Base-by-base conservation (phyloP, 2,329 filamentous ascomycete species). In the Penicillium sp. region DNA sequence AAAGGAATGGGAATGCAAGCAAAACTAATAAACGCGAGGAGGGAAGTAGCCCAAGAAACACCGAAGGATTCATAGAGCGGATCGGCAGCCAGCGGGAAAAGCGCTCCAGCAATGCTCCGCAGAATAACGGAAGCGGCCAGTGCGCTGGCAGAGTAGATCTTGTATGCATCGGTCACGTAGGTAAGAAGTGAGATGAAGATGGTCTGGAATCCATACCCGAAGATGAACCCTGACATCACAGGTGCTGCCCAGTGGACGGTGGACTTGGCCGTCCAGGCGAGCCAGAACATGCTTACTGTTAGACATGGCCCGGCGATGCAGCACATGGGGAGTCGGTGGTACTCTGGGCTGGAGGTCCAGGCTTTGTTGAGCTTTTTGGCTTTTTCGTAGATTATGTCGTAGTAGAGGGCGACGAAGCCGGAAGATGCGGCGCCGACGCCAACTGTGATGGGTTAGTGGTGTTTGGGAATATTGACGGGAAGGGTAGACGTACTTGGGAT, bases 261-360 rank as follows among this genome's bases (percentile, higher is more conserved):
- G 0, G 66, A 49, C 5, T 68, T 69, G 2, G 81, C 72, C 1
- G 77, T 75, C 77, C 77, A 85, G 19, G 79, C 82, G 15, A 85
- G 74, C 83, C 52, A 80, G 64, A 55, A 85, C 12, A 65, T 54
- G 21, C 58, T 61, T 39, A 61, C 72, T 29, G 79, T 74, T 1
- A 81, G 77, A 37, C 85, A 70, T 0, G 85, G 84, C 0, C 85
- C 84, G 1, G 84, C 85, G 17, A 87, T 59, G 61, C 81, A 85
- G 4, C 84, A 85, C 2, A 90, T 72, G 0, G 87, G 86, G 0
- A 91, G 74, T 1, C 87, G 79, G 6, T 82, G 78, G 61, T 80
- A 83, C 62, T 90, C 64, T 78, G 62, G 57, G 4, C 56, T 57
- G 24, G 70, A 69, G 0, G 79, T 72, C 83, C 85, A 89, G 1